These are phyloP conservation scores for Aspergillus brasiliensis DNA, from an alignment of 2,329 filamentous ascomycete species.

Conservation along the genomic window DNA sequence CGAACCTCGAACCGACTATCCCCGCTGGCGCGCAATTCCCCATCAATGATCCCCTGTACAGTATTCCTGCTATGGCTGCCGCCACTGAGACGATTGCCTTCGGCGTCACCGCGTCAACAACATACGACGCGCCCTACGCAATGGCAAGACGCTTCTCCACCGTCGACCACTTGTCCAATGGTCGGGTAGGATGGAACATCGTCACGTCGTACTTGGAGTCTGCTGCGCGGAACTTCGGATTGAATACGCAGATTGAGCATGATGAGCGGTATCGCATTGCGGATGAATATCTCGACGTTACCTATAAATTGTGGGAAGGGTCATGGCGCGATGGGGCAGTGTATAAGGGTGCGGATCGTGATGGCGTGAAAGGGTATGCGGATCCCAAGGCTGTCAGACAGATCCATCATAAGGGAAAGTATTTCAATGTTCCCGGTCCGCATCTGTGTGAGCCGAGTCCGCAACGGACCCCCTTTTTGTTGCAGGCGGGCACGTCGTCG, in stretches of 20 bases:
- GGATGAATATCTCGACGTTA: constrained; percentile 51
- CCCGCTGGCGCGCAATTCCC: constrained; percentile 47
- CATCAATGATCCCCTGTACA: constrained; percentile 46
- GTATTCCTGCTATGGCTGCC: constrained; percentile 51
- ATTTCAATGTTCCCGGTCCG: constrained; percentile 49
- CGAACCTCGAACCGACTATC: constrained; percentile 42
- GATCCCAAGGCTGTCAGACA: constrained; percentile 38
- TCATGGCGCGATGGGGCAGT: constrained; percentile 52
- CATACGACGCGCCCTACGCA: constrained; percentile 58
- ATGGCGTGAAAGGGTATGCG: constrained; percentile 30
- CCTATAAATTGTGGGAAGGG: constrained; percentile 56
- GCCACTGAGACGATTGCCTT: constrained; percentile 52
- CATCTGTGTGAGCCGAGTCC: constrained; percentile 49
- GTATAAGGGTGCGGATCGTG: constrained; percentile 10
- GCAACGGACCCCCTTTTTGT: constrained; percentile 52
- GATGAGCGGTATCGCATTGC: constrained; percentile 54
- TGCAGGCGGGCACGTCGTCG: constrained; percentile 51
- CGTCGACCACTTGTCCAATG: constrained; percentile 55
- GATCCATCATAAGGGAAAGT: constrained; percentile 44
- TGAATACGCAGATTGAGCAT: constrained; percentile 50
- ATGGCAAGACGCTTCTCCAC: constrained; percentile 58
- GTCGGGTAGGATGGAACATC: constrained; percentile 57
- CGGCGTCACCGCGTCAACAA: constrained; percentile 57
- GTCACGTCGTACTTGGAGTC: constrained; percentile 53
- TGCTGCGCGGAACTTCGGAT: constrained; percentile 52